Percentiles rank a stretch among this genome's conserved stretches.
Evolutionary conservation across 371 early-diverging fungal species (phyloP).

Genomic region (Batkoa obscura): DNA sequence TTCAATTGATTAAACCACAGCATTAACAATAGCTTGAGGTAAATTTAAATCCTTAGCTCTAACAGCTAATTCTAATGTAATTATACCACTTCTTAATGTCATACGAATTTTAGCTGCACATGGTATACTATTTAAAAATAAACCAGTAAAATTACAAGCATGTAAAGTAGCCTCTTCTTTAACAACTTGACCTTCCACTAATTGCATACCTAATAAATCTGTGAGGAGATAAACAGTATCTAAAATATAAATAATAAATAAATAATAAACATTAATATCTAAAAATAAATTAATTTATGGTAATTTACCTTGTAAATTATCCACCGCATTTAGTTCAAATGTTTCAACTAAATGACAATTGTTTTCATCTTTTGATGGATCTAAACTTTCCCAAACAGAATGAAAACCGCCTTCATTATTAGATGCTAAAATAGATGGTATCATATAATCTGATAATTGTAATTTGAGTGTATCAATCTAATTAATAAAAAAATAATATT

Average conservation of each 20-base stretch:
- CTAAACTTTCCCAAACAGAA: constrained; percentile 52
- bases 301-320: constrained; percentile 30
- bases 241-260: constrained; percentile 8
- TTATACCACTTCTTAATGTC: constrained; percentile 19
- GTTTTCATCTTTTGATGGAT: constrained; percentile 21
- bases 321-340: constrained; percentile 59
- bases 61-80: not conserved
- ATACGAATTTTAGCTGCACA: constrained; percentile 63
- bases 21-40: not conserved
- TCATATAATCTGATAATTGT: constrained; percentile 68
- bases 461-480: constrained; percentile 75
- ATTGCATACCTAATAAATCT: constrained; percentile 69
- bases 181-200: constrained; percentile 44
- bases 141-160: constrained; percentile 65
- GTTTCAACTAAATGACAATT: constrained; percentile 53
- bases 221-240: constrained; percentile 42
- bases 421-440: constrained; percentile 51
- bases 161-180: constrained; percentile 67
- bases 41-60: not conserved
- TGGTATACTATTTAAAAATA: constrained; percentile 29
- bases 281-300: not conserved
- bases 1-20: not conserved
- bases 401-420: constrained; percentile 26
- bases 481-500: not conserved
- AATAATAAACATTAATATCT: too few species aligned